phyloP scores from a whole-genome alignment of 768 basidiomycete species.

The Trichaptum fuscoviolaceum region DNA sequence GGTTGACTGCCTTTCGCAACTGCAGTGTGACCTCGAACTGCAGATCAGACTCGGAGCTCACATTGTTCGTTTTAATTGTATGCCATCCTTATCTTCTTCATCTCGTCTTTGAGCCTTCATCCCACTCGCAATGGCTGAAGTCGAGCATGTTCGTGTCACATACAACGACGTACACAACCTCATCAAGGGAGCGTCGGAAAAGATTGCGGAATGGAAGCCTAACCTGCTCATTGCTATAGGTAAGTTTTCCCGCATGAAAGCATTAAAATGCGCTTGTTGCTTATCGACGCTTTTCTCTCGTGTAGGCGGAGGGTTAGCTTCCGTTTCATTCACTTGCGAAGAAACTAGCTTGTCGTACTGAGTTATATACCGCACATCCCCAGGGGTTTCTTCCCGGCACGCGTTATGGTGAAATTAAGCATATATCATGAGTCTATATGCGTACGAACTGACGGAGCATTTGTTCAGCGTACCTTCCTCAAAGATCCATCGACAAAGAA shows the following conservation, averaged over 20 bases:
- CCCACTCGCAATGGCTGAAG: constrained; percentile 27
- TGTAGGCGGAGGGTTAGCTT: constrained; percentile 75
- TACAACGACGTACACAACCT: constrained; percentile 94
- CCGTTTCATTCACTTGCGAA: constrained; percentile 7
- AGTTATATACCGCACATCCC: constrained; percentile 16
- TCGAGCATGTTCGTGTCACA: constrained; percentile 65
- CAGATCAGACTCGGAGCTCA: background rate
- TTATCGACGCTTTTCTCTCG: background rate
- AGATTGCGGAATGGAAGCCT: constrained; percentile 85
- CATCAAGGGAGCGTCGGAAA: constrained; percentile 59
- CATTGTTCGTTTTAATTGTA: background rate
- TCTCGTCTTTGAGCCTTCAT: background rate
- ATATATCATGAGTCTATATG: background rate
- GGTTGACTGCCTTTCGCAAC: background rate
- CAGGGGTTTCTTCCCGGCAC: constrained; percentile 94
- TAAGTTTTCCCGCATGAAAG: constrained; percentile 22
- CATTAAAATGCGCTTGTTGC: constrained; percentile 3
- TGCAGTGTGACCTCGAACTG: background rate
- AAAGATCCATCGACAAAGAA: constrained; percentile 63
- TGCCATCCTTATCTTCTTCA: background rate
- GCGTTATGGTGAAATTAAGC: constrained; percentile 52
- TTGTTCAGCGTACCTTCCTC: constrained; percentile 72
- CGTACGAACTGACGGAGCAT: constrained; percentile 7
- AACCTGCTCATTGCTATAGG: constrained; percentile 83
- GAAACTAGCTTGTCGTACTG: constrained; percentile 12